Evolutionary conservation across 495 filamentous ascomycete genomes (phyloP), one percentile per base, ranked within the genome.

Genomic region (Penicillium angulare): DNA sequence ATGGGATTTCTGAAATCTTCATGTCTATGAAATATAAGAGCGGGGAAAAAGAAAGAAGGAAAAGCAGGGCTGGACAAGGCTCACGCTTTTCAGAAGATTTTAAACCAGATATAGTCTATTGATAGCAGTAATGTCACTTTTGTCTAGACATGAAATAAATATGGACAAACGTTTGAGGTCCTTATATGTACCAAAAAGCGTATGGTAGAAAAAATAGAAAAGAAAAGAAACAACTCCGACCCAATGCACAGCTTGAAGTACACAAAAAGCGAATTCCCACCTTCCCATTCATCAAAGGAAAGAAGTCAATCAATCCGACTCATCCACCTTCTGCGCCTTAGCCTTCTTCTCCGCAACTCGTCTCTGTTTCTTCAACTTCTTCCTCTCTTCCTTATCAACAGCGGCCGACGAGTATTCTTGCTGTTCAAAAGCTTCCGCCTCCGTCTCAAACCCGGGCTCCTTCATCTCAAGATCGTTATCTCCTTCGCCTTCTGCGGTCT

Each of bases 281-380:
- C 17, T 15, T 38, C n/a, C 16, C 17, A 16, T 21, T 23, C 20
- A 41, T n/a, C n/a, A 12, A 39, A 21, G 2, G 22, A 52, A 60
- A 46, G 52, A 32, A 54, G 32, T 44, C 29, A 45, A 43, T 57
- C 44, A 65, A 47, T 63, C 58, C 18, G 59, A 62, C 16, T 68
- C 68, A 41, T 68, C 49, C 6, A 43, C 63, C 59, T 68, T 71
- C 47, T 55, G 29, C 7, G 64, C 67, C 63, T 71, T 75, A 21
- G 71, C 59, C 55, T 59, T 70, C 63, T 74, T 79, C 57, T 72
- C 64, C 24, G 72, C 66, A 52, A 68, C 49, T 24, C 66, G 60
- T 63, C 73, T 68, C 61, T 78, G 75, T 60, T 77, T 79, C 67
- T 79, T 79, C 61, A 65, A 68, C 24, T 67, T 61, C 63, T 78